Conservation (phyloP, 495 filamentous ascomycete species). For the Hyaloscypha variabilis region DNA sequence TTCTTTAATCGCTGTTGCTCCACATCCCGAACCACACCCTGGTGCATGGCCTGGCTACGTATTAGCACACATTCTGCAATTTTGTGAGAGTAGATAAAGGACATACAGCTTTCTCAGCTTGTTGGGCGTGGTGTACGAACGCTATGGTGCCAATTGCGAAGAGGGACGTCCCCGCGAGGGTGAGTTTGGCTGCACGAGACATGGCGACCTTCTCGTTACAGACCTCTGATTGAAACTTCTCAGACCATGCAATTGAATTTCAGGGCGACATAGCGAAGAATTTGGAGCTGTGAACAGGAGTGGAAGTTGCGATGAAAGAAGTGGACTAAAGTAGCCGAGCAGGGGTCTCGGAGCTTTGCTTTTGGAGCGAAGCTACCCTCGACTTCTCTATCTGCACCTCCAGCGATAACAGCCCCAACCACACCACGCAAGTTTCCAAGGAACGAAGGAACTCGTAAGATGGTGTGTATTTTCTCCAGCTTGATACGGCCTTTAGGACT, state of each 20-base stretch:
- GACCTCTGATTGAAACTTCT: constrained; percentile 1
- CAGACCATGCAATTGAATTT: background rate
- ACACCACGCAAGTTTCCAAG: constrained; percentile 12
- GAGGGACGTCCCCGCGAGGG: constrained; percentile 74
- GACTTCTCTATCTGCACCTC: constrained; percentile 19
- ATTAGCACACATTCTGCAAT: constrained; percentile 17
- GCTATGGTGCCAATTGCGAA: constrained; percentile 75
- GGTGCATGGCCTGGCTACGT: constrained; percentile 84
- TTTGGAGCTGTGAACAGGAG: background rate
- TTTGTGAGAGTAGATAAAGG: constrained; percentile 15
- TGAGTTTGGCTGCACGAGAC: constrained; percentile 88
- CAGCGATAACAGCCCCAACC: constrained; percentile 21
- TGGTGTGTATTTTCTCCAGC: constrained; percentile 20
- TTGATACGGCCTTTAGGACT: constrained; percentile 6
- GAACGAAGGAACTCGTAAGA: constrained; percentile 24
- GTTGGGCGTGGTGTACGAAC: constrained; percentile 88
- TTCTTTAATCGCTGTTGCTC: constrained; percentile 89
- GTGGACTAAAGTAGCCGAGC: constrained; percentile 21
- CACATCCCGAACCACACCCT: constrained; percentile 90
- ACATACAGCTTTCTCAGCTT: constrained; percentile 80
- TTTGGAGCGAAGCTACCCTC: constrained; percentile 20
- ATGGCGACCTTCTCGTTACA: constrained; percentile 46
- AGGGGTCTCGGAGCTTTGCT: constrained; percentile 21
- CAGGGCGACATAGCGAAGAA: background rate
- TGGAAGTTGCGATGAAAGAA: constrained; percentile 10